Evolutionary conservation across 352 stramenopile species (phyloP).

Genomic region (Globisporangium sylvaticum): DNA sequence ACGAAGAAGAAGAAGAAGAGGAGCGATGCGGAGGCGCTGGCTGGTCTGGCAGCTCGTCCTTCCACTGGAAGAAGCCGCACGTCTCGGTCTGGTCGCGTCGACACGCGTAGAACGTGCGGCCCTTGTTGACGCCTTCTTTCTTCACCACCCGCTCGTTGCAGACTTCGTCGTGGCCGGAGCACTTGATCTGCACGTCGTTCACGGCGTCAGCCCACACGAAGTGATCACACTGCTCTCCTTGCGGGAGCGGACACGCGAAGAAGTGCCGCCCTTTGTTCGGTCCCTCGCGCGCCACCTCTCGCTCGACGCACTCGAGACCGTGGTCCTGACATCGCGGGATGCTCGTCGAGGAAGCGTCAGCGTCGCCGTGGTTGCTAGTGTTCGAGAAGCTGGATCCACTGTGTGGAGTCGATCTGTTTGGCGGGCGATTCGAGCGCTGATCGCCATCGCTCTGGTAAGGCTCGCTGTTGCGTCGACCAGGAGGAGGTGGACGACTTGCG

Average conservation of each 20-base stretch:
- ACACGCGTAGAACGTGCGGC: constrained; percentile 62
- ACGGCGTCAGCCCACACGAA: constrained; percentile 82
- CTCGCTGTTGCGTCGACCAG: constrained; percentile 4
- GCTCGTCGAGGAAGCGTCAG: background rate
- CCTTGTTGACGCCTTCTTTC: constrained; percentile 68
- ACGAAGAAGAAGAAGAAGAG: background rate
- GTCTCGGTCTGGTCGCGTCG: constrained; percentile 42
- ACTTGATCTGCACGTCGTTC: constrained; percentile 22
- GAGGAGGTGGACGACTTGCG: background rate
- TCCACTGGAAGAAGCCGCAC: constrained; percentile 76
- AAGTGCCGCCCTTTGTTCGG: constrained; percentile 92
- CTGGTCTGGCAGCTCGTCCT: constrained; percentile 39
- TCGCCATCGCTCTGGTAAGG: background rate
- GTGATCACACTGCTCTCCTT: constrained; percentile 86
- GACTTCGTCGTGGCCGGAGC: constrained; percentile 54
- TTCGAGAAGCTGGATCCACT: background rate
- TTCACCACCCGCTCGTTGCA: constrained; percentile 60
- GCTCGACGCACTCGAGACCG: constrained; percentile 42
- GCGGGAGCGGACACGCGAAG: constrained; percentile 84
- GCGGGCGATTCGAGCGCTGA: background rate
- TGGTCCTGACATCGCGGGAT: constrained; percentile 49
- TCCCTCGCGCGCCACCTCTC: constrained; percentile 52
- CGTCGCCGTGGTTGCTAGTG: background rate
- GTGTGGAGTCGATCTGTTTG: background rate
- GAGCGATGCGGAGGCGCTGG: background rate